Evolutionary conservation across 352 stramenopile species (phyloP).

Genomic region (Globisporangium nodosum): DNA sequence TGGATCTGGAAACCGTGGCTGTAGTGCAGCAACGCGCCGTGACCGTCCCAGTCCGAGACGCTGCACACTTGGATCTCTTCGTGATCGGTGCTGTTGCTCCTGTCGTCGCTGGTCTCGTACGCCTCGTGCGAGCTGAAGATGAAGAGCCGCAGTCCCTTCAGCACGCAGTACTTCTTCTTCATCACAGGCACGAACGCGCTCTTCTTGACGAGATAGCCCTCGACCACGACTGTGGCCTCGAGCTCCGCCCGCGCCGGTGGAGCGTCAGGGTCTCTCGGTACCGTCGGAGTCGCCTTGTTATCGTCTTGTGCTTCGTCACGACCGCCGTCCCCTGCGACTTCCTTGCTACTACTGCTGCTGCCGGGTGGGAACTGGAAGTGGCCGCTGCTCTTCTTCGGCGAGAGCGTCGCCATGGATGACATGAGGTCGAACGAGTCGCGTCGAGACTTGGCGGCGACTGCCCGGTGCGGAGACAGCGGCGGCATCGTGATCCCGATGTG

Average conservation of each 20-base stretch:
- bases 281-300: neutral
- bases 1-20: slow-evolving; percentile 69
- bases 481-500: slow-evolving; percentile 76
- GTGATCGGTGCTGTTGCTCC: slow-evolving; percentile 1
- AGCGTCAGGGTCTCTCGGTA: neutral
- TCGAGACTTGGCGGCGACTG: slow-evolving; percentile 46
- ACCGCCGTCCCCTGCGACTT: neutral
- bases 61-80: slow-evolving; percentile 28
- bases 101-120: slow-evolving; percentile 14
- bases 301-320: neutral
- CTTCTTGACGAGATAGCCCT: slow-evolving; percentile 55
- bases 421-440: slow-evolving; percentile 73
- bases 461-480: slow-evolving; percentile 65
- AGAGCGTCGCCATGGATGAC: slow-evolving; percentile 14
- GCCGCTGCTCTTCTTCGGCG: slow-evolving; percentile 6
- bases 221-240: slow-evolving; percentile 20
- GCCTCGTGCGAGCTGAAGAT: slow-evolving; percentile 40
- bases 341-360: neutral
- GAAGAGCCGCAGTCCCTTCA: slow-evolving; percentile 34
- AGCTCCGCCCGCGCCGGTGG: neutral
- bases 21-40: slow-evolving; percentile 59
- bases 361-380: slow-evolving; percentile 5
- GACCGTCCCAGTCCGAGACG: slow-evolving; percentile 61
- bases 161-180: slow-evolving; percentile 62
- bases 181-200: slow-evolving; percentile 37